Evolutionary conservation across 164 flowering plant genomes (phyloP), one percentile per base, ranked within the genome.

Genomic region (Liriodendron chinense): DNA sequence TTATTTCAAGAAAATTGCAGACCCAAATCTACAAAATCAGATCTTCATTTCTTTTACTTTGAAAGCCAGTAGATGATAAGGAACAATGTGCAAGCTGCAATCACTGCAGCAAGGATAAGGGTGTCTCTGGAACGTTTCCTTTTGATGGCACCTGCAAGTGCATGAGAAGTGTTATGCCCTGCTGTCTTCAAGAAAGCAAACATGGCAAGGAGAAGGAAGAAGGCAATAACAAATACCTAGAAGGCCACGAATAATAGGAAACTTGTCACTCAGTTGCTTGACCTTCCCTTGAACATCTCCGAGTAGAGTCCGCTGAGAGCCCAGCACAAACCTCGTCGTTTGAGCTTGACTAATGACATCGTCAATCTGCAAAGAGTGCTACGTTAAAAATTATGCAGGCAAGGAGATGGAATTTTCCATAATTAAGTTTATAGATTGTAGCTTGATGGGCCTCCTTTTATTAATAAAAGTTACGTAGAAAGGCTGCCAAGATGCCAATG

Each of bases 311-410:
- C 95, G 83, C 76, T 96, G 99, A 71, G 96, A 87, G 67, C 97
- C 93, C 84, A 96, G 80, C 63, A 82, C 97, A 2, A 90, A 81
- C 73, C 91, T 90, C 47, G 99, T 92, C 23, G 92, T 68, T 83
- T 96, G 98, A 79, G 98, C 99, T 86, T 96, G 99, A 83, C 80
- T 89, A 64, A 96, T 96, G 23, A 96, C 98, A 61, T 96, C 99
- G 82, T 96, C 99, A 71, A 96, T 92, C 99, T 95, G 85, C 71
- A 85, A 8, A 77, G 8, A 47, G 47, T 53, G 59, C 1, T 53
- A 10, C 18, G 12, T 53, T 12, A 53, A 53, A 53, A 53, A 0
- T 12, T 16, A 13, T 13, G 13, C 16, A 34, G 71, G 5, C 16
- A 16, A 20, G 57, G 8, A 0, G 50, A 69, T 18, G 53, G 1